phyloP scores from a whole-genome alignment of 345 rosid species.

The Excoecaria agallocha region DNA sequence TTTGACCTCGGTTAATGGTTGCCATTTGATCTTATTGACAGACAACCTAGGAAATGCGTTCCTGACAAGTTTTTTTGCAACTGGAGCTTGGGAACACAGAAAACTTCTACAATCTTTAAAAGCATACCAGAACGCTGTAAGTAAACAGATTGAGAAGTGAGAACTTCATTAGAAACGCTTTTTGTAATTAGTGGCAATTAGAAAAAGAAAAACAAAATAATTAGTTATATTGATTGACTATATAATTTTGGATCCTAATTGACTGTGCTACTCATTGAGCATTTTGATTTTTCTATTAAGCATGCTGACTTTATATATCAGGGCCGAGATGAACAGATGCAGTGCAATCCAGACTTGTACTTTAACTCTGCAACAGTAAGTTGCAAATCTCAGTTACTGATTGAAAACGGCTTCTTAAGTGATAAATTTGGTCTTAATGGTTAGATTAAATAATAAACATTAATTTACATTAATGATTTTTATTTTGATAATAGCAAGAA shows the following conservation, averaged over 20 bases:
- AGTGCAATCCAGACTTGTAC: conserved; percentile 65
- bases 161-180: not conserved
- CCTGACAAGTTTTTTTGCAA: conserved; percentile 62
- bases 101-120: conserved; percentile 65
- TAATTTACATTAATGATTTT: not conserved
- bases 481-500: not conserved
- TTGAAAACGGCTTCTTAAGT: not conserved
- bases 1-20: conserved; percentile 1
- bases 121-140: conserved; percentile 79
- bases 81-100: conserved; percentile 70
- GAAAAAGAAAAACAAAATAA: not conserved
- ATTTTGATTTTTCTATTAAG: conserved; percentile 7
- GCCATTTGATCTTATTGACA: conserved; percentile 31
- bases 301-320: conserved; percentile 25
- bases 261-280: not conserved
- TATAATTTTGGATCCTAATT: not conserved
- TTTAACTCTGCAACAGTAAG: conserved; percentile 74
- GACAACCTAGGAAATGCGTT: conserved; percentile 80
- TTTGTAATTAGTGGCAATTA: not conserved
- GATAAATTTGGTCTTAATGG: too few species aligned
- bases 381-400: conserved; percentile 6
- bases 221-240: not conserved
- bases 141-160: conserved; percentile 20
- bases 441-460: not conserved
- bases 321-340: conserved; percentile 68